Conservation (phyloP, 306 rosid genomes). For the Luffa aegyptiaca region DNA sequence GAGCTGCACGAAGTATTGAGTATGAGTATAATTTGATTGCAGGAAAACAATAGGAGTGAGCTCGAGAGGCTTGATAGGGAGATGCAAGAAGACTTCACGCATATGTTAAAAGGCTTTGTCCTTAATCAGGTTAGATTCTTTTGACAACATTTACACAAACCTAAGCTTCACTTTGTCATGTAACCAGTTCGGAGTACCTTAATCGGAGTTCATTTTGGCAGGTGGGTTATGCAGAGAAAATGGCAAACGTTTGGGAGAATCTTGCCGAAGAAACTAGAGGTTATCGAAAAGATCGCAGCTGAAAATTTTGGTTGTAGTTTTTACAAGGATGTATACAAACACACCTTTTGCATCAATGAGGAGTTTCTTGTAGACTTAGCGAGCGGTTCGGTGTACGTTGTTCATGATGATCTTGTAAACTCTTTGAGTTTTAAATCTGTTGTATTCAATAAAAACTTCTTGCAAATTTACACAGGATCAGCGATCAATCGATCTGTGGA, state of each 20-base stretch:
- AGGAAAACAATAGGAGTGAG: constrained; percentile 90
- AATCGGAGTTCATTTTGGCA: constrained; percentile 11
- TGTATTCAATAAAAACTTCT: neutral
- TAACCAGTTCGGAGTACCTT: neutral
- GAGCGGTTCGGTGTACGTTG: neutral
- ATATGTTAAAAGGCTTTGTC: constrained; percentile 88
- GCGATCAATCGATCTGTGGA: neutral
- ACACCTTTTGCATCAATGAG: constrained; percentile 1
- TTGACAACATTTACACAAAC: neutral
- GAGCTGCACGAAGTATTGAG: neutral
- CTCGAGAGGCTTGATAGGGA: constrained; percentile 82
- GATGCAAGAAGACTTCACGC: constrained; percentile 63
- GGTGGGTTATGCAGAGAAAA: constrained; percentile 97
- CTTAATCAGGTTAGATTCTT: constrained; percentile 63
- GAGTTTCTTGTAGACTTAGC: constrained; percentile 10
- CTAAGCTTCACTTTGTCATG: neutral
- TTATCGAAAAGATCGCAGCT: constrained; percentile 44
- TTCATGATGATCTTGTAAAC: neutral
- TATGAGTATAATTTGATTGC: constrained; percentile 18
- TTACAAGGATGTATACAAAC: constrained; percentile 3
- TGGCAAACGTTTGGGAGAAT: constrained; percentile 80
- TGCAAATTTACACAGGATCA: neutral
- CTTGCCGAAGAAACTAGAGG: constrained; percentile 71
- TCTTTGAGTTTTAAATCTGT: neutral
- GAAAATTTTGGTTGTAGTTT: constrained; percentile 21